Evolutionary conservation across 2,329 filamentous ascomycete genomes (phyloP).

Genomic region (Neopestalotiopsis sp.): DNA sequence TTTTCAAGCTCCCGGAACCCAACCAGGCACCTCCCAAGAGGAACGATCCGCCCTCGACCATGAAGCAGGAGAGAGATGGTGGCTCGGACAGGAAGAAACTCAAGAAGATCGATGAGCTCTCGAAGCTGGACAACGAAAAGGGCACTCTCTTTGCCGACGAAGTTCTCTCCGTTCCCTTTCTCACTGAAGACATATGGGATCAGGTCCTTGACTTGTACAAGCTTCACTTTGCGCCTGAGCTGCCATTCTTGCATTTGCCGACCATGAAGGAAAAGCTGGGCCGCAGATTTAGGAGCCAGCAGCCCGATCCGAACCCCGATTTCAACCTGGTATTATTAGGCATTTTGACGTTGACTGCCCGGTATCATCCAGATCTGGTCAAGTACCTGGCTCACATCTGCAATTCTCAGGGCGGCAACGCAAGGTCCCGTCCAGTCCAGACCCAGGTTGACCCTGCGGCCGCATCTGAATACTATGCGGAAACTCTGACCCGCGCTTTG

Average conservation of each 20-base stretch:
- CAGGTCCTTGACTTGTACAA: constrained; percentile 74
- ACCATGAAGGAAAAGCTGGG: constrained; percentile 61
- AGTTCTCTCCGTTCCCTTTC: constrained; percentile 63
- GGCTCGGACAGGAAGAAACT: constrained; percentile 55
- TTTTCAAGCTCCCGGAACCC: constrained; percentile 64
- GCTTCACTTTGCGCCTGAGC: constrained; percentile 72
- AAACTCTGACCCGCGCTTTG: constrained; percentile 58
- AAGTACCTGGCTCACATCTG: constrained; percentile 53
- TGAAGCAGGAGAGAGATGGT: constrained; percentile 47
- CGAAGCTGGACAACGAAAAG: constrained; percentile 42
- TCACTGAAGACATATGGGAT: constrained; percentile 70
- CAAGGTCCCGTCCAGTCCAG: constrained; percentile 40
- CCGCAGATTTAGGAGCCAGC: constrained; percentile 43
- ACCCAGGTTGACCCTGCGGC: constrained; percentile 53
- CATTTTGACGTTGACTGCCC: constrained; percentile 71
- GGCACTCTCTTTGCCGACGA: constrained; percentile 55
- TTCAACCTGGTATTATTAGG: constrained; percentile 66
- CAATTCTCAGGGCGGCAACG: constrained; percentile 36
- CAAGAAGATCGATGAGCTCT: constrained; percentile 48
- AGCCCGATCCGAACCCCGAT: constrained; percentile 47
- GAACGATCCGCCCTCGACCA: constrained; percentile 40
- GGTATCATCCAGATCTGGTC: constrained; percentile 68
- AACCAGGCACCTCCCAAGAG: constrained; percentile 46
- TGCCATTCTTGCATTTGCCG: constrained; percentile 73
- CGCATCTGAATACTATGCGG: constrained; percentile 69